phyloP scores from a whole-genome alignment of 805 yeast genomes.

The Debaryomyces maramus region DNA sequence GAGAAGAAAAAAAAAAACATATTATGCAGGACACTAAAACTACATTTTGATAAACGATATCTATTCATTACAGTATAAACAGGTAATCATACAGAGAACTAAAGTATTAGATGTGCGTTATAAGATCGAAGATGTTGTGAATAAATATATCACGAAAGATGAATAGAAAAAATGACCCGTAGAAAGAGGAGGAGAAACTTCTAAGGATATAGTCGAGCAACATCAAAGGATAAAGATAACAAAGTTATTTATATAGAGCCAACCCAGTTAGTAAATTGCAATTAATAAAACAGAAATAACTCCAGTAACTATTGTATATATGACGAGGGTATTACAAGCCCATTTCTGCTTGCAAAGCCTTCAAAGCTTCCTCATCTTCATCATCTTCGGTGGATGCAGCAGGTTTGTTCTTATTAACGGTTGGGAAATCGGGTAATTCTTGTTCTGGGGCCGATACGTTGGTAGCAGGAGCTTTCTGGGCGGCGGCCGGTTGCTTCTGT shows the following conservation, averaged over 20 bases:
- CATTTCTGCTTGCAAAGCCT: conserved; percentile 83
- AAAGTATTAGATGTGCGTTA: not conserved
- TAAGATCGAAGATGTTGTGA: not conserved
- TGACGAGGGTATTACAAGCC: conserved; percentile 50
- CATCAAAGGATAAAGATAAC: not conserved
- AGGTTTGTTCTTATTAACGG: conserved; percentile 42
- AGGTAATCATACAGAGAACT: not conserved
- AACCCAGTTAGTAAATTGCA: no score
- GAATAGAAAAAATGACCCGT: not conserved
- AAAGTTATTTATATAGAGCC: not conserved
- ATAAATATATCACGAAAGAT: no score
- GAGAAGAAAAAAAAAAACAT: conserved; percentile 3
- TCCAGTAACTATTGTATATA: not conserved
- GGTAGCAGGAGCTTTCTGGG: conserved; percentile 13
- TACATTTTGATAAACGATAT: not conserved
- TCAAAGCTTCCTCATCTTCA: conserved; percentile 81
- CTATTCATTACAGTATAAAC: conserved; percentile 1
- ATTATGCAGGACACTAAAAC: not conserved
- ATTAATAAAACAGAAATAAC: not conserved
- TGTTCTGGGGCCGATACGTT: conserved; percentile 22
- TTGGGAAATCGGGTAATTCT: conserved; percentile 45
- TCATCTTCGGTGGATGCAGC: conserved; percentile 56
- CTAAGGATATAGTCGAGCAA: not conserved
- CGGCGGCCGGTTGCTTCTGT: conserved; percentile 13
- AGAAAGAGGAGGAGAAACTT: not conserved